These are phyloP conservation scores for Trametes villosa DNA, from an alignment of 768 basidiomycete species.

Conservation along the genomic window DNA sequence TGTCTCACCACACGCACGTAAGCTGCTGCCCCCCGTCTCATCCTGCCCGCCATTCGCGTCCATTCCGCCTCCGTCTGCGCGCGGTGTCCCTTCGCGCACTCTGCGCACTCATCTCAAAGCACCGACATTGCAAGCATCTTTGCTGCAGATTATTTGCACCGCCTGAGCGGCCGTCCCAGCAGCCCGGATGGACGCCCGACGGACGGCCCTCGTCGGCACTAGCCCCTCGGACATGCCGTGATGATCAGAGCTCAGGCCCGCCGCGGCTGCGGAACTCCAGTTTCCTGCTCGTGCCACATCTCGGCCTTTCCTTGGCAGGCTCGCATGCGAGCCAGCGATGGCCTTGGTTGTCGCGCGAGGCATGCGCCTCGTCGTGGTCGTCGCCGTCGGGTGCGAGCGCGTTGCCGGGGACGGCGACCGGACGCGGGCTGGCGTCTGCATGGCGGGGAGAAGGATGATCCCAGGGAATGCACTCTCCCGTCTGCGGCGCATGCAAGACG, in stretches of 20 bases:
- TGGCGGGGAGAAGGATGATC: neutral
- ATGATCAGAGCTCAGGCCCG: constrained; percentile 7
- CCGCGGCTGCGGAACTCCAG: neutral
- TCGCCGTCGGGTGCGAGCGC: neutral
- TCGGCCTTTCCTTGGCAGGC: no score
- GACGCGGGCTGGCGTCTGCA: no score
- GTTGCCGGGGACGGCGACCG: no score
- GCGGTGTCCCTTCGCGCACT: neutral
- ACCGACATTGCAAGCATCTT: no score
- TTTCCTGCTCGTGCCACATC: neutral
- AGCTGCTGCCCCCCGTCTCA: constrained; percentile 1
- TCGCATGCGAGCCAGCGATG: no score
- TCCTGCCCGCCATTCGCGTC: constrained; percentile 4
- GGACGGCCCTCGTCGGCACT: neutral
- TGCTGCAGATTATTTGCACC: no score
- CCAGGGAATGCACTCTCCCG: neutral
- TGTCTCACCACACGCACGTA: constrained; percentile 21
- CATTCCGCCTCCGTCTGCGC: neutral
- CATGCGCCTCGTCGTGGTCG: neutral
- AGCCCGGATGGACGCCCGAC: neutral
- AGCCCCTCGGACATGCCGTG: neutral
- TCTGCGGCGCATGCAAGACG: neutral
- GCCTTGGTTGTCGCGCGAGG: no score
- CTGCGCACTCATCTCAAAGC: no score
- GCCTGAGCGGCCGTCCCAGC: no score